Base-by-base conservation (phyloP, 345 rosid genomes). In the Eucalyptus marginata region DNA sequence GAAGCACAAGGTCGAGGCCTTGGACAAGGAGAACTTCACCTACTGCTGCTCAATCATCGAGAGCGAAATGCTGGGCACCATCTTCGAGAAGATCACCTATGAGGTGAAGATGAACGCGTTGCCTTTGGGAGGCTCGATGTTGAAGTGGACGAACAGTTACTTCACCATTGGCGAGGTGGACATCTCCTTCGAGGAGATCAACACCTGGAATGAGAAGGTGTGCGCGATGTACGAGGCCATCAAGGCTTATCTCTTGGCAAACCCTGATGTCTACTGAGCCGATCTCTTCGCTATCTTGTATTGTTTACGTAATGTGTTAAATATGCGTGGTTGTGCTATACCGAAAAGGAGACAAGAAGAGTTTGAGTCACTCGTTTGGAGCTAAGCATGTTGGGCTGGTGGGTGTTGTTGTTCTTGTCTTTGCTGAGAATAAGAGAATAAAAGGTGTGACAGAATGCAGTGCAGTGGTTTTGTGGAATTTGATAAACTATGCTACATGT, bases 1-100 rank as follows among this genome's bases (percentile, higher is more conserved):
- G 88, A 93, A 92, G 93, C 91, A 92, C 29, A 88, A 71, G 83
- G 62, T 92, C 44, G 94, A 93, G 7, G 91, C 66, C 14, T 5
- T 92, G 31, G 95, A 93, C 91, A 89, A 87, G 89, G 93, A 88
- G 86, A 92, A 80, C n/a, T 40, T 91, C 4, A 11, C 24, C 2
- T 87, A 83, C 84, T 40, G 64, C 86, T 92, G 90, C 90, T 90
- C 88, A 13, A 24, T 91, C 50, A 87, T 89, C 27, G 95, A 92
- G 80, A 92, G 92, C 17, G 93, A 91, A 12, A 47, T 33, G 10
- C 79, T 83, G 44, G 17, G 54, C 24, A 87, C 87, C 89, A 85
- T 40, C 18, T 25, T 90, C 11, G 94, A 92, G 88, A 87, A 87
- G 86, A 83, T 92, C 13, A 24, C 33, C 10, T 47, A 71, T 25